Percentiles rank a stretch among this genome's conserved stretches.
phyloP scores from a whole-genome alignment of 176 grass and related monocot species.

The Oryza rufipogon region DNA sequence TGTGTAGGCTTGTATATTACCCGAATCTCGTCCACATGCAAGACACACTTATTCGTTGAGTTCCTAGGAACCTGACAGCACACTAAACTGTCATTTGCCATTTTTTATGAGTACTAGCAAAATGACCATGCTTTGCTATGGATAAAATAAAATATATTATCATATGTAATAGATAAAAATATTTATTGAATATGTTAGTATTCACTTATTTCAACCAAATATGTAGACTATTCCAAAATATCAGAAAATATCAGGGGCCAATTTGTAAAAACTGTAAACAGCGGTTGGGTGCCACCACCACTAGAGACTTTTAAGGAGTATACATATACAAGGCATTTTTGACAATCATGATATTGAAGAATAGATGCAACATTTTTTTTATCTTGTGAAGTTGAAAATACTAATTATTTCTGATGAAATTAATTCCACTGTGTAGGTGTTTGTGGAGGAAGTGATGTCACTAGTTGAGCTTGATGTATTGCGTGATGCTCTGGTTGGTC shows the following conservation, averaged over 20 bases:
- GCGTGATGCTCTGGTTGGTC: conserved; percentile 62
- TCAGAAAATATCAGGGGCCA: no score
- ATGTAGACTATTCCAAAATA: no score
- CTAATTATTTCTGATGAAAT: conserved; percentile 13
- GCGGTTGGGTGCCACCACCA: no score
- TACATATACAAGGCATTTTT: background rate
- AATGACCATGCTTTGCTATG: no score
- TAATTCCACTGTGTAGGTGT: conserved; percentile 43
- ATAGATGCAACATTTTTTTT: background rate
- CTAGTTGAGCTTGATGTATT: conserved; percentile 69
- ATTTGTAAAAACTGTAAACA: no score
- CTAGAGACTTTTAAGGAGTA: no score
- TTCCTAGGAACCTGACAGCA: background rate
- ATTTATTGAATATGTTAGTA: no score
- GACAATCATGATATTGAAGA: background rate
- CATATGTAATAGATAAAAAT: no score
- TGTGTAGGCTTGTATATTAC: background rate
- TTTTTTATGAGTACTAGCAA: background rate
- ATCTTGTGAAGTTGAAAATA: background rate
- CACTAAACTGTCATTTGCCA: background rate
- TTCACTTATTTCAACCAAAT: no score
- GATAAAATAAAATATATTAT: no score
- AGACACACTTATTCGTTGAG: background rate
- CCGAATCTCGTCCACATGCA: background rate
- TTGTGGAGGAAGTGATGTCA: conserved; percentile 74